Evolutionary conservation across 2,329 filamentous ascomycete genomes (phyloP).

Genomic region (Aspergillus oerlinghausenensis): DNA sequence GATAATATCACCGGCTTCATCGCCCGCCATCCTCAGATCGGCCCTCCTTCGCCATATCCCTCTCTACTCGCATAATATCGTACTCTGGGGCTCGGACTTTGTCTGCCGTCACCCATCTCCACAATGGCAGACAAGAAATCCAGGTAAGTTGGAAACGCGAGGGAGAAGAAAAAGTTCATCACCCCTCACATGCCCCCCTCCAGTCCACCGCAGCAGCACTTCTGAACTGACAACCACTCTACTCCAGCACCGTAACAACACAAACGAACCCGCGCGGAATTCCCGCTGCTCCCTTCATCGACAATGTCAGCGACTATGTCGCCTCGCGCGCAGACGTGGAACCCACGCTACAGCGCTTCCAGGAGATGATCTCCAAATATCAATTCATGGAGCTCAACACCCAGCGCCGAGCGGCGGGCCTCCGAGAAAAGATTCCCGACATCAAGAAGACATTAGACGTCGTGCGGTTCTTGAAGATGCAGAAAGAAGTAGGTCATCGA

Average conservation of each 20-base stretch:
- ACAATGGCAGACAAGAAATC: conserved; percentile 31
- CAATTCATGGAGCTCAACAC: conserved; percentile 99
- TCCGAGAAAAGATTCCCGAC: conserved; percentile 94
- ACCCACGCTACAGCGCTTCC: conserved; percentile 42
- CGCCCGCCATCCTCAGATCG: conserved; percentile 1
- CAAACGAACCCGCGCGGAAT: conserved; percentile 44
- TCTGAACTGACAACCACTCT: conserved; percentile 12
- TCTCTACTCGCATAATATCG: neutral
- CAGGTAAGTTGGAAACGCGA: conserved; percentile 17
- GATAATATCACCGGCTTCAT: conserved; percentile 5
- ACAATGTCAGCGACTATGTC: conserved; percentile 45
- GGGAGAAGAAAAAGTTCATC: neutral
- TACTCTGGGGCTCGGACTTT: neutral
- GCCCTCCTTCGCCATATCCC: conserved; percentile 1
- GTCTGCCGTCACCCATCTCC: conserved; percentile 12
- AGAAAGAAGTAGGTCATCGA: conserved; percentile 59
- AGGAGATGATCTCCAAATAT: conserved; percentile 73
- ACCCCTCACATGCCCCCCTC: neutral
- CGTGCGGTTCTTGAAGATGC: conserved; percentile 76
- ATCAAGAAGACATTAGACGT: conserved; percentile 95
- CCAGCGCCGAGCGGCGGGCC: conserved; percentile 70
- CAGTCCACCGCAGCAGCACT: neutral
- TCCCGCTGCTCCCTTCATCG: conserved; percentile 44
- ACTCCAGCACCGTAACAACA: conserved; percentile 22
- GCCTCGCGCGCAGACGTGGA: conserved; percentile 43